A percentile compares a stretch with the other conserved stretches of the same genome.
These are phyloP conservation scores for Bipolaris victoriae DNA, from an alignment of 2,329 filamentous ascomycete species.

Conservation along the genomic window DNA sequence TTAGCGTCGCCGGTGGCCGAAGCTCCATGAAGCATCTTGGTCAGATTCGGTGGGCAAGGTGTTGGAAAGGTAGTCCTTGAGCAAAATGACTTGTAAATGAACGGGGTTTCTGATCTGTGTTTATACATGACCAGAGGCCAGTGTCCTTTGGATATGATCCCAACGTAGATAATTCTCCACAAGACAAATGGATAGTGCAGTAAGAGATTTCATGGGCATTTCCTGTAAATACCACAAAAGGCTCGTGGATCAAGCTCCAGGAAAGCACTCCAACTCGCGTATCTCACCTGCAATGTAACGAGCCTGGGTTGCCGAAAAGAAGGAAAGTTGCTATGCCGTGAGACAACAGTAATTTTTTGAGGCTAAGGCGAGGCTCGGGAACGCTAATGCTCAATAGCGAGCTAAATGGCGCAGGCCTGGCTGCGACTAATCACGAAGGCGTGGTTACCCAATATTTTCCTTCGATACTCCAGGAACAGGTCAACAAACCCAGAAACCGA, in stretches of 20 bases:
- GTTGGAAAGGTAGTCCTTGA: not conserved
- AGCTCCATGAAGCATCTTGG: not conserved
- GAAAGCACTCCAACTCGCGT: constrained; percentile 7
- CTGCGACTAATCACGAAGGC: constrained; percentile 19
- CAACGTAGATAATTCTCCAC: not conserved
- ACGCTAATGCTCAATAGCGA: constrained; percentile 21
- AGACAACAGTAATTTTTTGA: constrained; percentile 15
- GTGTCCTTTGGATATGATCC: not conserved
- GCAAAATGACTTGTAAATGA: constrained; percentile 6
- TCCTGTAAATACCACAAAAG: constrained; percentile 12
- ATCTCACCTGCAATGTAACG: constrained; percentile 12
- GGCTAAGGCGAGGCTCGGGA: constrained; percentile 20
- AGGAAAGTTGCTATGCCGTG: not conserved
- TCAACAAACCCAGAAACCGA: constrained; percentile 32
- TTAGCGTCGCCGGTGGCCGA: constrained; percentile 26
- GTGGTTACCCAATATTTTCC: constrained; percentile 24
- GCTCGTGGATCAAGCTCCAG: constrained; percentile 6
- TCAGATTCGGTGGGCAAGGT: not conserved
- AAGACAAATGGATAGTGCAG: not conserved
- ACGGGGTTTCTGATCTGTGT: not conserved
- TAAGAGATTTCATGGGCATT: constrained; percentile 3
- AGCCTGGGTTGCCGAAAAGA: constrained; percentile 8
- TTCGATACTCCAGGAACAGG: constrained; percentile 29
- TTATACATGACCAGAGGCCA: not conserved
- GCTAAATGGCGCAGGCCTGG: constrained; percentile 26